phyloP scores from a whole-genome alignment of 495 filamentous ascomycete genomes.

The Penicillium canariense region DNA sequence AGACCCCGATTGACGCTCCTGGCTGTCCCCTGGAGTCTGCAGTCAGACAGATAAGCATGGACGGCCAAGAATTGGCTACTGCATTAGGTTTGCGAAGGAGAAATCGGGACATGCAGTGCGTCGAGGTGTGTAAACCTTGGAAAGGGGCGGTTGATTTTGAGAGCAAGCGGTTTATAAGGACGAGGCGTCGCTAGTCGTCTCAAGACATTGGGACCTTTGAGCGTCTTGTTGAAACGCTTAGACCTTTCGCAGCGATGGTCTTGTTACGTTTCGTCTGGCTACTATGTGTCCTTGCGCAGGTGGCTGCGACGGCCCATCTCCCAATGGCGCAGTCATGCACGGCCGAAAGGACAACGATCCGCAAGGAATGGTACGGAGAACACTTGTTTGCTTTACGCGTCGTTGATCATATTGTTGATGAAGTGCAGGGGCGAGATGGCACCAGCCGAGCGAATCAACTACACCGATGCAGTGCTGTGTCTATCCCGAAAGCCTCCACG shows the following conservation, averaged over 20 bases:
- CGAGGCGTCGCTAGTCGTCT: background rate
- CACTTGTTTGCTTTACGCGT: background rate
- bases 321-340: background rate
- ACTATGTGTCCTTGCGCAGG: background rate
- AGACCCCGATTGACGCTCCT: background rate
- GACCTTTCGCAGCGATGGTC: background rate
- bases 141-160: background rate
- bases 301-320: background rate
- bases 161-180: background rate
- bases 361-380: constrained; percentile 5
- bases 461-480: constrained; percentile 49
- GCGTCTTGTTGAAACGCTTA: background rate
- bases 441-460: constrained; percentile 36
- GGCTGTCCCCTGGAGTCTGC: background rate
- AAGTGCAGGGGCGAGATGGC: constrained; percentile 38
- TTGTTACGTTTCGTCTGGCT: background rate
- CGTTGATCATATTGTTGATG: background rate
- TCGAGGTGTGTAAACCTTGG: background rate
- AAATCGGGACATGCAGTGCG: too few relatives aligned
- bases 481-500: constrained; percentile 43
- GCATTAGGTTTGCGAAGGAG: background rate
- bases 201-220: background rate
- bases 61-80: background rate
- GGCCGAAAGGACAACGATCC: background rate
- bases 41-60: background rate